phyloP scores from a whole-genome alignment of 768 basidiomycete genomes.

The Scleroderma citrinum region DNA sequence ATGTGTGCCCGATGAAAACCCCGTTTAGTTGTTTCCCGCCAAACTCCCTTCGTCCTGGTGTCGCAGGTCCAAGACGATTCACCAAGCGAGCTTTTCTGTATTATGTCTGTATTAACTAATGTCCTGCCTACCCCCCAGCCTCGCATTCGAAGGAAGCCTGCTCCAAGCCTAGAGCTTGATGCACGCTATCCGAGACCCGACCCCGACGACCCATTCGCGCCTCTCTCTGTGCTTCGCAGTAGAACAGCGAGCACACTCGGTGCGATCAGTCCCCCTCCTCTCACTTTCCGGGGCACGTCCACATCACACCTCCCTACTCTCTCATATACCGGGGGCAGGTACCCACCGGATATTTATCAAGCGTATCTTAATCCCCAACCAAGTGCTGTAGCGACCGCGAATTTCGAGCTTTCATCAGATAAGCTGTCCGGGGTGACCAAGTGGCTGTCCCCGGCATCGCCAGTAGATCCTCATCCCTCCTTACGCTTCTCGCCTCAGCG shows the following conservation, averaged over 20 bases:
- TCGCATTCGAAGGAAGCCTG: conserved; percentile 45
- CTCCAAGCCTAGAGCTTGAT: conserved; percentile 46
- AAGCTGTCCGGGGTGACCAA: conserved; percentile 1
- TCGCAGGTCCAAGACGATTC: conserved; percentile 10
- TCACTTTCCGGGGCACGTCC: conserved; percentile 26
- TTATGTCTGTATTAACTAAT: conserved; percentile 25
- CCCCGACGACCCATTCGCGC: conserved; percentile 64
- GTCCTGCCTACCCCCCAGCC: conserved; percentile 20
- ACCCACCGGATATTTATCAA: conserved; percentile 29
- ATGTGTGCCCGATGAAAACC: conserved; percentile 7
- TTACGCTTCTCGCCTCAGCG: conserved; percentile 23
- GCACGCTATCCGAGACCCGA: conserved; percentile 62
- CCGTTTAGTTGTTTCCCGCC: conserved; percentile 12
- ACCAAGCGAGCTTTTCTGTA: conserved; percentile 19
- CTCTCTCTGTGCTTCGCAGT: conserved; percentile 58
- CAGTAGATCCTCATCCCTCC: conserved; percentile 4
- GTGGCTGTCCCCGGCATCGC: conserved; percentile 7
- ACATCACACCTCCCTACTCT: conserved; percentile 26
- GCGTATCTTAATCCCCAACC: conserved; percentile 13
- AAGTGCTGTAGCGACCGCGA: conserved; percentile 7
- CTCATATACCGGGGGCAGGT: conserved; percentile 27
- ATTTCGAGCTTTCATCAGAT: conserved; percentile 6
- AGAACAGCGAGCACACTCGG: conserved; percentile 43
- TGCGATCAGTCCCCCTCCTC: conserved; percentile 16
- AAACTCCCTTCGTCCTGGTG: conserved; percentile 8